phyloP scores from a whole-genome alignment of 768 basidiomycete genomes.

The Agaricus blazei region DNA sequence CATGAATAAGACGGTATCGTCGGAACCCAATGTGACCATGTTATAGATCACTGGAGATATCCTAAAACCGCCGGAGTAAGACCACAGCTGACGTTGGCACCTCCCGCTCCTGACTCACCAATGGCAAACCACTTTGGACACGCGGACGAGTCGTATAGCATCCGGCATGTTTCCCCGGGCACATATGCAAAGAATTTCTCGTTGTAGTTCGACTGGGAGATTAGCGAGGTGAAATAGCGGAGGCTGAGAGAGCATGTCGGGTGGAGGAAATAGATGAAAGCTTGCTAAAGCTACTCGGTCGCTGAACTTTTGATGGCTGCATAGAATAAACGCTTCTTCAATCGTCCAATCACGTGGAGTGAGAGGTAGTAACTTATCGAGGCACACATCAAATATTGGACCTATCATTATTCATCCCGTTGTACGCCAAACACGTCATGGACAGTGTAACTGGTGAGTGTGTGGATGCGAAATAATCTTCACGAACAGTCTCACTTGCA shows the following conservation, averaged over 20 bases:
- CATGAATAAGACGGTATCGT: slow-evolving; percentile 29
- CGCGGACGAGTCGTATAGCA: slow-evolving; percentile 26
- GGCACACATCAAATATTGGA: slow-evolving; percentile 1
- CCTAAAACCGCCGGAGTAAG: slow-evolving; percentile 19
- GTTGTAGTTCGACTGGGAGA: slow-evolving; percentile 36
- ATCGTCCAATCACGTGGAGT: slow-evolving; percentile 25
- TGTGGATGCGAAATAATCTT: background rate
- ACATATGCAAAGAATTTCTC: slow-evolving; percentile 31
- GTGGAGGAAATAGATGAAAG: slow-evolving; percentile 16
- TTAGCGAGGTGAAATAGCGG: slow-evolving; percentile 21
- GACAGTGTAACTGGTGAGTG: background rate
- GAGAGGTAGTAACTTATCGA: slow-evolving; percentile 10
- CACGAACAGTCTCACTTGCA: slow-evolving; percentile 5
- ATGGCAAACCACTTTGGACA: slow-evolving; percentile 26
- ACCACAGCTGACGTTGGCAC: background rate
- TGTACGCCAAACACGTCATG: background rate
- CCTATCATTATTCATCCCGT: slow-evolving; percentile 15
- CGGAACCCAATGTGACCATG: slow-evolving; percentile 28
- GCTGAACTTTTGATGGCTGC: slow-evolving; percentile 12
- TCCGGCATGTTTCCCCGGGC: slow-evolving; percentile 21
- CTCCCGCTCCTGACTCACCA: slow-evolving; percentile 22
- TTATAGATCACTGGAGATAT: slow-evolving; percentile 34
- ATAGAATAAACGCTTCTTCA: slow-evolving; percentile 18
- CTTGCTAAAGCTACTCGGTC: slow-evolving; percentile 22
- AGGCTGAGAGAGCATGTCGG: slow-evolving; percentile 13